A percentile compares a stretch with the other conserved stretches of the same genome.
Conservation (phyloP, 2,329 filamentous ascomycete genomes). For the Aspergillus tamarii region DNA sequence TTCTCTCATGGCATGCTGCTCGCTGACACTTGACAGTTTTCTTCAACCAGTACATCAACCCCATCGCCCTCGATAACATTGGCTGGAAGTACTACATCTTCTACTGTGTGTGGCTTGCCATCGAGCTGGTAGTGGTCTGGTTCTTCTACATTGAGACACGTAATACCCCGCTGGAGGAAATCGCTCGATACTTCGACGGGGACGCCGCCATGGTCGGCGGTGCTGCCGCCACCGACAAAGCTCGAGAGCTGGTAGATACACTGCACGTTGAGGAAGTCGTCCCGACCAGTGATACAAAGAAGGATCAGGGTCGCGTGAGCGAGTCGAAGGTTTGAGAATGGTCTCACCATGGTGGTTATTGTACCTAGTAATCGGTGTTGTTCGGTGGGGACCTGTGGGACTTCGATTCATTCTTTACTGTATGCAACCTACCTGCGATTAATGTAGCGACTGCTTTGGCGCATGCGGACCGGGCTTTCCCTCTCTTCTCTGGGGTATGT, state of each 20-base stretch:
- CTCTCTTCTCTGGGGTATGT: not conserved
- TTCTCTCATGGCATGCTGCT: not conserved
- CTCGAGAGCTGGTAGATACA: conserved; percentile 12
- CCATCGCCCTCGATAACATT: conserved; percentile 35
- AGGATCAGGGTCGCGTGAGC: conserved; percentile 4
- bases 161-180: conserved; percentile 37
- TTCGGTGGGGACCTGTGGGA: not conserved
- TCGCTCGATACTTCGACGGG: conserved; percentile 39
- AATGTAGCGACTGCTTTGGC: not conserved
- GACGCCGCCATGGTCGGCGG: conserved; percentile 26
- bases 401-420: not conserved
- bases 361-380: not conserved
- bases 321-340: conserved; percentile 1
- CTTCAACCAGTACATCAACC: conserved; percentile 42
- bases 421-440: not conserved
- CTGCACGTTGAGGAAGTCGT: conserved; percentile 11
- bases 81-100: conserved; percentile 45
- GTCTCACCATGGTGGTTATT: not conserved
- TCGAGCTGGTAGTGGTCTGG: conserved; percentile 38
- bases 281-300: not conserved
- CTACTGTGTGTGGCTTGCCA: conserved; percentile 38
- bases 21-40: conserved; percentile 26
- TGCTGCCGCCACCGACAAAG: conserved; percentile 26
- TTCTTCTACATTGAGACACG: conserved; percentile 42
- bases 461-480: not conserved